These are phyloP conservation scores for Jasminum sambac DNA, from an alignment of 257 asterid species.

Conservation along the genomic window DNA sequence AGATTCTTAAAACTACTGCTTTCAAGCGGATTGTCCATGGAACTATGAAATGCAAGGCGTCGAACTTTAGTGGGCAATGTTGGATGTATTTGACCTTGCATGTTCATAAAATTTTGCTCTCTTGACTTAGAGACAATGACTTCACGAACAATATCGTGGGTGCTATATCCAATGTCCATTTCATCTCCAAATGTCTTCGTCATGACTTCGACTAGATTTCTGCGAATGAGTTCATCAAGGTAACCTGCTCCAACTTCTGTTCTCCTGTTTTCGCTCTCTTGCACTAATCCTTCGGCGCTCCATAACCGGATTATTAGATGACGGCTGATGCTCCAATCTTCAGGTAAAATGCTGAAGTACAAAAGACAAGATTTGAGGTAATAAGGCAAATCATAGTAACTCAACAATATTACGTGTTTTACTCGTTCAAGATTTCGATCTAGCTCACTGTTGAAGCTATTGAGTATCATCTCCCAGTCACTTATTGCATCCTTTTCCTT, in stretches of 20 bases:
- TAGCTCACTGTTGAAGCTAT: too few relatives aligned
- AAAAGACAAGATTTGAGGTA: too few relatives aligned
- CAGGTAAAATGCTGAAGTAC: too few relatives aligned
- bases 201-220: constrained; percentile 18
- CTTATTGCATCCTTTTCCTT: too few relatives aligned
- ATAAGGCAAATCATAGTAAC: too few relatives aligned
- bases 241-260: too few relatives aligned
- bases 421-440: too few relatives aligned
- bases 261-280: not conserved
- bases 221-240: constrained; percentile 9
- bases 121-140: constrained; percentile 12
- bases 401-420: too few relatives aligned
- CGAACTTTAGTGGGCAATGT: too few relatives aligned
- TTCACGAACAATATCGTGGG: constrained; percentile 24
- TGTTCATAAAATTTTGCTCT: too few relatives aligned
- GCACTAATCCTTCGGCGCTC: constrained; percentile 27
- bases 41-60: constrained; percentile 6
- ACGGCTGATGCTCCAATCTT: too few relatives aligned
- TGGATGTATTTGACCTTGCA: not conserved
- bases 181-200: not conserved
- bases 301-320: constrained; percentile 6
- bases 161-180: not conserved
- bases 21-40: not conserved
- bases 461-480: too few relatives aligned
- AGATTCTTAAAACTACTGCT: not conserved